These are phyloP conservation scores for Fraxinus xanthoxyloides DNA, from an alignment of 305 asterid genomes.

Conservation along the genomic window DNA sequence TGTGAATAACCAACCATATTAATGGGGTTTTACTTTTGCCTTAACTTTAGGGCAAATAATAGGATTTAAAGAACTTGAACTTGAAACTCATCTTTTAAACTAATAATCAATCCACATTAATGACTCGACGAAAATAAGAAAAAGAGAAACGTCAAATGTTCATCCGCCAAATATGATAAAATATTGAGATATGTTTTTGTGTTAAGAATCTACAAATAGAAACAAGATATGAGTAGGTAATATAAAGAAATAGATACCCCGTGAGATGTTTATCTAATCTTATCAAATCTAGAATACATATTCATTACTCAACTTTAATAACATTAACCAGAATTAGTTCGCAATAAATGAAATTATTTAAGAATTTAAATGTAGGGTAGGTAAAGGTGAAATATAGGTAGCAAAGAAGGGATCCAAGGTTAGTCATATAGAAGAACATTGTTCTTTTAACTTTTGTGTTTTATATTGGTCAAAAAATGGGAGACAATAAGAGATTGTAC, in stretches of 20 bases:
- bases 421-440: constrained; percentile 21
- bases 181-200: neutral
- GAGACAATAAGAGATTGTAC: constrained; percentile 45
- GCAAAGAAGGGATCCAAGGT: constrained; percentile 39
- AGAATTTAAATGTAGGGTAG: neutral
- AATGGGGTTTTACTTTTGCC: constrained; percentile 41
- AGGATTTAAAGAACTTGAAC: constrained; percentile 26
- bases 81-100: constrained; percentile 13
- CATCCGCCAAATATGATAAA: neutral
- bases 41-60: constrained; percentile 63
- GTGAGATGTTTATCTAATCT: neutral
- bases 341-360: neutral
- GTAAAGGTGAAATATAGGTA: constrained; percentile 2
- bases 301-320: neutral
- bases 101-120: neutral
- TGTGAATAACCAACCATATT: constrained; percentile 46
- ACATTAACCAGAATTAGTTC: neutral
- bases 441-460: constrained; percentile 21
- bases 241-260: neutral
- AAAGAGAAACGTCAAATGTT: neutral
- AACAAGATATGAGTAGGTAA: neutral
- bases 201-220: neutral
- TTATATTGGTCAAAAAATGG: constrained; percentile 49
- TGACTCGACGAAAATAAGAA: neutral
- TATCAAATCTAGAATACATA: neutral